phyloP scores from a whole-genome alignment of 805 yeast genomes.

The Sungouiella thailandica region DNA sequence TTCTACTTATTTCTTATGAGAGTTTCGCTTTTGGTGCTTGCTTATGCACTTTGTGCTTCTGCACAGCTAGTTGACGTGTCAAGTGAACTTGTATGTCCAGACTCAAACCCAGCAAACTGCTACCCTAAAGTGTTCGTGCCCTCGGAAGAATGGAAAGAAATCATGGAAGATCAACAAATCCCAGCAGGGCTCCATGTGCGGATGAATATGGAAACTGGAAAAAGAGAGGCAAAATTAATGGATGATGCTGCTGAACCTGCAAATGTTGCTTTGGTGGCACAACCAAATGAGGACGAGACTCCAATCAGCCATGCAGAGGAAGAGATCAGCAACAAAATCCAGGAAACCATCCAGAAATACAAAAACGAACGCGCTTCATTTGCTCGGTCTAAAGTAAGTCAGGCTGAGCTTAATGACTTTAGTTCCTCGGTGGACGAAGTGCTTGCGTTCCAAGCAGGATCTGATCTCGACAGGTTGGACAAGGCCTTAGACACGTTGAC shows the following conservation, averaged over 20 bases:
- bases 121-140: slow-evolving; percentile 65
- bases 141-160: slow-evolving; percentile 59
- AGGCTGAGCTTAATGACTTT: slow-evolving; percentile 14
- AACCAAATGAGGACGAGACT: slow-evolving; percentile 3
- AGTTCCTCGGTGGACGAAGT: slow-evolving; percentile 10
- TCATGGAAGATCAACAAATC: slow-evolving; percentile 66
- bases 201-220: slow-evolving; percentile 67
- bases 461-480: slow-evolving; percentile 16
- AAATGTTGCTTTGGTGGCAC: slow-evolving; percentile 1
- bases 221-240: slow-evolving; percentile 59
- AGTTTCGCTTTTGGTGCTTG: no score
- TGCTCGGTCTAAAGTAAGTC: slow-evolving; percentile 6
- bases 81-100: slow-evolving; percentile 34
- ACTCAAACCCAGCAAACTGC: slow-evolving; percentile 44
- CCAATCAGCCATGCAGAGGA: slow-evolving; percentile 2
- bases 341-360: slow-evolving; percentile 5
- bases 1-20: no score
- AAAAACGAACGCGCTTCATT: slow-evolving; percentile 1
- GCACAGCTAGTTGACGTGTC: slow-evolving; percentile 3
- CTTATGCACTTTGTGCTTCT: no score
- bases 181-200: slow-evolving; percentile 80
- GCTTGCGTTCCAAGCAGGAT: slow-evolving; percentile 6
- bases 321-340: slow-evolving; percentile 4
- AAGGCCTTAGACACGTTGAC: slow-evolving; percentile 40
- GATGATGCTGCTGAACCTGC: slow-evolving; percentile 6